Evolutionary conservation across 495 filamentous ascomycete genomes (phyloP), one percentile per base, ranked within the genome.

Genomic region (Massariosphaeria phaeospora): DNA sequence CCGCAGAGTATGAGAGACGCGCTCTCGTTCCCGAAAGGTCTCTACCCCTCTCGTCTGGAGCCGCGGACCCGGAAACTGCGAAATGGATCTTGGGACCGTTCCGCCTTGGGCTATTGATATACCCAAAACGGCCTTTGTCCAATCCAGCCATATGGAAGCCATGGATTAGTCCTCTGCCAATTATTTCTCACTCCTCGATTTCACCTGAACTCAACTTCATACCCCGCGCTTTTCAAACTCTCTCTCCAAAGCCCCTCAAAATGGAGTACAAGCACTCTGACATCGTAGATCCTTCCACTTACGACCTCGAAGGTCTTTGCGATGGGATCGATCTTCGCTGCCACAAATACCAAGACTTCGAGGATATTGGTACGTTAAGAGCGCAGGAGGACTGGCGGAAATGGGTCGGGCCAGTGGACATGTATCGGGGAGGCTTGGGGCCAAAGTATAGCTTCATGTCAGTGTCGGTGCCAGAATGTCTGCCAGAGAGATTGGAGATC

Each of bases 401-500:
- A n/a, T 56, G 47, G 35, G 67, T 70, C 10, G n/a, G 47, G 9
- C 61, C 66, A 18, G 23, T 67, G 1, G 24, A 41, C 10, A 34
- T 33, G 0, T 65, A 67, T 21, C 34, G 59, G n/a, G 68, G 68
- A n/a, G 60, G 63, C 5, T 47, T 70, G 13, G 66, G 60, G 12
- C 30, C 39, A 15, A 21, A 34, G 15, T 63, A 50, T 35, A 65
- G 26, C 45, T 67, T 72, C 48, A 64, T 70, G 3, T 2, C 18
- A 2, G 49, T 48, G 2, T 35, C 53, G 6, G 48, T 66, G 1
- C 68, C 73, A 0, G 74, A 76, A 44, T 72, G 68, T 40, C 38
- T 70, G 7, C 73, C 72, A 8, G 74, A 75, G 9, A 48, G 73
- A 25, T 60, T 76, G 1, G 71, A 74, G 57, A 55, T 72, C 9